A percentile compares a stretch with the other conserved stretches of the same genome.
Conservation (phyloP, 1,139 yeast genomes). For the Yamadazyma songkhlaensis region DNA sequence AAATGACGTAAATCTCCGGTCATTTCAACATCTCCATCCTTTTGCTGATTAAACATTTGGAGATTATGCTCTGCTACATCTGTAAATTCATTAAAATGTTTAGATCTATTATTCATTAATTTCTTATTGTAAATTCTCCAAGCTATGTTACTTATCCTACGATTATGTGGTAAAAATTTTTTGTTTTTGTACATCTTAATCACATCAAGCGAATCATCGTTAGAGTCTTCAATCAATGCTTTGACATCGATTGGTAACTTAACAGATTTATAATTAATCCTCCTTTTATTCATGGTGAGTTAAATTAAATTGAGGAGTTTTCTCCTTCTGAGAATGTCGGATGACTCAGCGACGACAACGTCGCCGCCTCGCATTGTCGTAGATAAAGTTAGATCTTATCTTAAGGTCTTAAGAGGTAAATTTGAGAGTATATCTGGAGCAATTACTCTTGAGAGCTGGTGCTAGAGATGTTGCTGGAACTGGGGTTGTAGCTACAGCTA, state of each 20-base stretch:
- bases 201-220: constrained; percentile 33
- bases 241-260: constrained; percentile 12
- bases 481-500: no score
- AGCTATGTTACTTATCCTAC: constrained; percentile 44
- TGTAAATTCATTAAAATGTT: neutral
- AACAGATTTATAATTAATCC: constrained; percentile 14
- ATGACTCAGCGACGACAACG: neutral
- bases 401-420: no score
- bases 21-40: neutral
- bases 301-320: neutral
- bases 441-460: no score
- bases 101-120: constrained; percentile 1
- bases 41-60: neutral
- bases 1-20: neutral
- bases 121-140: constrained; percentile 47
- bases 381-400: no score
- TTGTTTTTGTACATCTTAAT: constrained; percentile 45
- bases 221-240: constrained; percentile 16
- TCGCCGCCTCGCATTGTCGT: no score
- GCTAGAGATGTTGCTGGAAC: no score
- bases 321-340: neutral
- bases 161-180: constrained; percentile 42
- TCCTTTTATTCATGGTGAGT: constrained; percentile 9
- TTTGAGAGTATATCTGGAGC: no score
- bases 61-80: neutral